Evolutionary conservation across 177 flowering plant genomes (phyloP), one percentile per base, ranked within the genome.

Genomic region (Vitis hybrid): DNA sequence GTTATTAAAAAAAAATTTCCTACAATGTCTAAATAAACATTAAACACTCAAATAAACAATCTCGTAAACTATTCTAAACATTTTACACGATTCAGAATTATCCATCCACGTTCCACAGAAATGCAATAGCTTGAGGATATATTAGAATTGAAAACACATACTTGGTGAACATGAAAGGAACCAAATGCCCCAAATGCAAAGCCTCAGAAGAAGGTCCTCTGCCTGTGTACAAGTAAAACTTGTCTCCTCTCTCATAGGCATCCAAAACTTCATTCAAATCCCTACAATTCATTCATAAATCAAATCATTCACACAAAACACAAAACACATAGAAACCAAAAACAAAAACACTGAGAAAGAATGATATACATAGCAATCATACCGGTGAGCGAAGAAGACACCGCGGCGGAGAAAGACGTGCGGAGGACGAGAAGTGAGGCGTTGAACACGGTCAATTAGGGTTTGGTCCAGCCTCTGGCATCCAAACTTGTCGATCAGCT

Each of bases 91-190:
- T 23, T 7, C 62, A 45, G 12, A 71, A 65, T 5, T 17, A 11
- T 40, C 32, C 19, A 64, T 15, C 30, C 5, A 52, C 17, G 64
- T 11, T 50, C 15, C 7, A 2, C 18, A 5, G 2, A 10, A 17
- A 62, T 19, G 57, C 30, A 15, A 68, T 1, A 2, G 45, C 7
- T 40, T 40, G 45, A 40, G 8, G 45, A 9, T 40, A 18, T 45
- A 17, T 15, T 1, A 21, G 18, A 60, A 18, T 17, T 9, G 57
- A 18, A 55, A 1, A 3, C 2, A 70, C 73, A 65, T 72, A 93
- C 98, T 91, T 93, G 69, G 99, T 95, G 76, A 95, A 95, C 98
- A 95, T 89, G 72, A 95, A 95, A 2, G 99, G 96, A 63, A 95
- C 62, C 48, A 95, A 84, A 83, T 93, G 99, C 30, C 97, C 98